Base-by-base conservation (phyloP, 2,329 filamentous ascomycete genomes). In the Chaetomium sp. region DNA sequence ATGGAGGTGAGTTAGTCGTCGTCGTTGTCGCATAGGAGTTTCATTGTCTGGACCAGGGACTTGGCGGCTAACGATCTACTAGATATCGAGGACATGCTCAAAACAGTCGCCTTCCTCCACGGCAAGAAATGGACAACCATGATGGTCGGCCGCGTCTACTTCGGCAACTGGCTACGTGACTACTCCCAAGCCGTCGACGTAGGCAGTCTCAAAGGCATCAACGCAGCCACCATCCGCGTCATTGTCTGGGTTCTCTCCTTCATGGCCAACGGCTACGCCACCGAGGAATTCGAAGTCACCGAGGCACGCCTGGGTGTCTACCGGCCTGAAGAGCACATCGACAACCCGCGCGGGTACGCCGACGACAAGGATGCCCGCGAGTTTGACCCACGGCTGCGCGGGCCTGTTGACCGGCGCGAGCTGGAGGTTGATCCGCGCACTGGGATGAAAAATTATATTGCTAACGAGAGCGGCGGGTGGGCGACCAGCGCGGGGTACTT, bases 361-460 rank as follows among this genome's bases (percentile, higher is more conserved):
- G 91, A 97, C 64, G 89, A 89, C 63, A 66, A 82, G 61, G 94
- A 99, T 73, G 94, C 94, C 5, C 82, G 89, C 58, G 82, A 87
- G 65, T 91, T 83, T 66, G 94, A 97, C 68, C 74, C 79, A 40
- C 86, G 94, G 33, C 82, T 97, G 6, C 86, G 94, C 50, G 88
- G 85, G 1, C 91, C 91, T 0, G 84, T 97, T 7, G 75, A 82
- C 57, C 79, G 80, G 4, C 71, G 81, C 42, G 89, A 94, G 67
- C 81, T 88, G 19, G 84, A 88, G 57, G 81, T 94, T 55, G 89
- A 94, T 65, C 74, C 74, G 37, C 74, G 80, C 5, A 94, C 89
- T 1, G 91, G 91, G n/a, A 96, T 99, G 92, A 99, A 97, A 73
- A 97, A 97, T 70, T 99, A 99, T 71, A 97, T 99, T 63, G 85